Base-by-base conservation (phyloP, 192 early-diverging fungal species). In the Chytriomyces sp. region DNA sequence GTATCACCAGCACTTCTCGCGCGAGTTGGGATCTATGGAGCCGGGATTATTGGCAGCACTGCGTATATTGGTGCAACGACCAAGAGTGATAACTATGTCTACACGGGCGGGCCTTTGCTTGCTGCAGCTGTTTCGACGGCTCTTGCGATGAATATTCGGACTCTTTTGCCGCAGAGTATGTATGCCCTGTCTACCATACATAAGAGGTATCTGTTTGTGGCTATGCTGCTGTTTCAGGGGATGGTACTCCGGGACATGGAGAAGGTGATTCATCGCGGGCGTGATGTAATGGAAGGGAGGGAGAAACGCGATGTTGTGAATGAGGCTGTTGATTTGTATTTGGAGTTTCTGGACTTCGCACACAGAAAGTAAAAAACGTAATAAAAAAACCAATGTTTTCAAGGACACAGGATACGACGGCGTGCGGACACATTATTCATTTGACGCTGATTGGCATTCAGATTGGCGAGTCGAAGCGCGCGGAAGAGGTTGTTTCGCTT, bases 291-390 rank as follows among this genome's bases (percentile, higher is more conserved):
- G 50, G 7, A 28, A 2, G 68, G 68, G n/a, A 28, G 50, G n/a
- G 45, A 57, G 49, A 23, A n/a, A 16, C 23, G 13, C 26, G 68
- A 69, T 57, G 13, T 43, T 23, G 45, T 69, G 7, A 69, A 69
- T 53, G 68, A 69, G 26, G 68, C 68, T 10, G n/a, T 69, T 20
- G 23, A 45, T 13, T 46, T 67, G 26, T 67, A 67, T 46, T 67
- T 67, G 65, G 65, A 67, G 18, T 18, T 67, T 35, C 7, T 67
- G 65, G 46, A 67, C 28, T 35, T 35, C 28, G 28, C 28, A 35
- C 28, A 35, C 28, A 35, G 28, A 35, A 35, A 35, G 28, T 35
- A 35, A 35, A 35, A 35, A 35, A 35, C 0, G 2, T 35, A 35
- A 35, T 35, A n/a, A n/a, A n/a, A n/a, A n/a, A n/a, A n/a, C n/a